Base-by-base conservation (phyloP, 495 filamentous ascomycete species). In the Penicillium goetzii region DNA sequence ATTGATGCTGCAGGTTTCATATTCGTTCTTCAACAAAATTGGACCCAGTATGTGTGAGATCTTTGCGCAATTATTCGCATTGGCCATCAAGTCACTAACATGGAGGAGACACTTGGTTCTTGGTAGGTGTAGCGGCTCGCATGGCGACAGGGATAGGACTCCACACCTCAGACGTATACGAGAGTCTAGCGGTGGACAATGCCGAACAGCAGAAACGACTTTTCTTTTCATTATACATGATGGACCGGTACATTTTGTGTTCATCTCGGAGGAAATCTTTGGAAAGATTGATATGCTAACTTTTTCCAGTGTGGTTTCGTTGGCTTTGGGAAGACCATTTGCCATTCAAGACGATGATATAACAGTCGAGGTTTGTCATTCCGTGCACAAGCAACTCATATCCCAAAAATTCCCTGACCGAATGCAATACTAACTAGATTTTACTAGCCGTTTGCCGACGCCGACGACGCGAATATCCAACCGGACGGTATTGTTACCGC, bases 181-280 rank as follows among this genome's bases (percentile, higher is more conserved):
- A 68, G 10, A 33, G 15, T 51, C 41, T 77, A 0, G 45, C 72
- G 14, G 47, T 72, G 0, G 73, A 73, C 38, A 61, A 73, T 8
- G 65, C 66, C 1, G 70, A 79, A 23, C 69, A 72, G 41, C 74
- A 71, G 19, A 79, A 78, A 34, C 70, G 77, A 15, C 57, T 79
- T 10, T 79, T 78, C 57, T 79, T 78, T 38, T 79, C 73, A 7
- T 57, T 79, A 0, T 79, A 79, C n/a, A 79, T 79, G 77, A 79
- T 79, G 75, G 77, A 79, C 59, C 73, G 75, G 76, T 79, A 69
- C 11, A 68, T 59, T 33, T 19, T 66, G 21, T 40, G 14, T 15
- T 38, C 8, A 38, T 15, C 7, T 12, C 6, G 1, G 8, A 34
- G 3, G 15, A 38, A 38, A 15, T 17, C 10, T 38, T 38, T 4